Conservation (phyloP, 2,329 filamentous ascomycete genomes). For the Lasiodiplodia hormozganensis region DNA sequence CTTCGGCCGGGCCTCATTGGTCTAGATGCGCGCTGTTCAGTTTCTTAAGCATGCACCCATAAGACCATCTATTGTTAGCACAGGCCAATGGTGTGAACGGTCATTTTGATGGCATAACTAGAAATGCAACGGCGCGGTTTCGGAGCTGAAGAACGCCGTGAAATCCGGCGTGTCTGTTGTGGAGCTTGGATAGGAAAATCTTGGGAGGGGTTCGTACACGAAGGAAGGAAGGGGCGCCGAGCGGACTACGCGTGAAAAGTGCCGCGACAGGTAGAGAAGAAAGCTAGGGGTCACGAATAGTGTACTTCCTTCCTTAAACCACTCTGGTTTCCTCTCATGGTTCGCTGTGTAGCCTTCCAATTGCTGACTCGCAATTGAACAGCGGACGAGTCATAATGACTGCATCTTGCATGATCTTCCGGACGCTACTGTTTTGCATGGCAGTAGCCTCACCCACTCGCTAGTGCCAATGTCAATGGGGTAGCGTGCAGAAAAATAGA, state of each 20-base stretch:
- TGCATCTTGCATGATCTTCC: not conserved
- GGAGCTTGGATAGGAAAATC: not conserved
- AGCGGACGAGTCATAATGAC: not conserved
- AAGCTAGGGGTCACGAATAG: not conserved
- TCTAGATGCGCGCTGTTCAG: not conserved
- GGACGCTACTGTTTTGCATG: not conserved
- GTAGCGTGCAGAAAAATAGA: not conserved
- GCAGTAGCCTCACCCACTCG: not conserved
- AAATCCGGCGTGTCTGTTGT: not conserved
- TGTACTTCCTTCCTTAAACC: not conserved
- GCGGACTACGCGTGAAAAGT: not conserved
- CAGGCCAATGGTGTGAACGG: not conserved
- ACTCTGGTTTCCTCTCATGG: not conserved
- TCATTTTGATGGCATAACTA: not conserved
- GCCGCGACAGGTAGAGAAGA: not conserved
- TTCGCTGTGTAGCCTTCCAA: not conserved
- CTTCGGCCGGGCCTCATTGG: not conserved
- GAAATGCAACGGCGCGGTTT: not conserved
- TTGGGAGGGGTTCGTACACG: not conserved
- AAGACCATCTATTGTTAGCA: not conserved
- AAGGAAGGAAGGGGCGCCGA: not conserved
- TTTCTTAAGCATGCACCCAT: not conserved
- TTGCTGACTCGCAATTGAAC: not conserved
- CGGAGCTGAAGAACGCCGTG: not conserved
- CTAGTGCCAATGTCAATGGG: not conserved